Evolutionary conservation across 2,329 filamentous ascomycete species (phyloP), one percentile per base, ranked within the genome.

Genomic region (Colletotrichum noveboracense): DNA sequence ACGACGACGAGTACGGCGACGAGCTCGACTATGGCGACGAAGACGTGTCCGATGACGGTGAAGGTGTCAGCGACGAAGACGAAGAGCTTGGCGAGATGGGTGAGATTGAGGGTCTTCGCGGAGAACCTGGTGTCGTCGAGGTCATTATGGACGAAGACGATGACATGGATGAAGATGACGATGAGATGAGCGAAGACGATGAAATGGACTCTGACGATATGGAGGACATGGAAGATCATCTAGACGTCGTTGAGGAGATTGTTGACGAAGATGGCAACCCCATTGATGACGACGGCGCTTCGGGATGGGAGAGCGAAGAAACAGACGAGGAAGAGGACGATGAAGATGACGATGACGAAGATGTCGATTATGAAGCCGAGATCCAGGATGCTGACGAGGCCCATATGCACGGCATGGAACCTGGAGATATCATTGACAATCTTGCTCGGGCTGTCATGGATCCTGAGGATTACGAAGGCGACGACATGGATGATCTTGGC

Each of bases 1-100:
- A 98, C 79, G 94, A 96, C 66, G 96, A 97, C 76, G 95, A 96
- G 70, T 95, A 95, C 75, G 96, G 95, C 79, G 95, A 98, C 48
- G 96, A 98, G 78, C 97, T 98, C 92, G 95, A 97, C 70, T 98
- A 97, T 80, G 90, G 88, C 26, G 95, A 97, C 60, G 94, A 96
- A 78, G 96, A 96, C 36, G 90, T 94, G 81, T 93, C 93, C 1
- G 91, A 90, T 78, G 94, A 96, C 80, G 95, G 95, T 74, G 94
- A 96, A 80, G 95, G 96, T 72, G 93, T 98, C 74, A 98, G 96
- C 80, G 96, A 97, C 81, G 95, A 97, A 74, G 95, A 97, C 77
- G 95, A 97, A 73, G 94, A 94, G 32, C 90, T 96, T 67, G 93
- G 93, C 76, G 94, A 93, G 52, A 96, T 97, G 89, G 96, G 96